Base-by-base conservation (phyloP, 257 asterid genomes). In the Lycium barbarum region DNA sequence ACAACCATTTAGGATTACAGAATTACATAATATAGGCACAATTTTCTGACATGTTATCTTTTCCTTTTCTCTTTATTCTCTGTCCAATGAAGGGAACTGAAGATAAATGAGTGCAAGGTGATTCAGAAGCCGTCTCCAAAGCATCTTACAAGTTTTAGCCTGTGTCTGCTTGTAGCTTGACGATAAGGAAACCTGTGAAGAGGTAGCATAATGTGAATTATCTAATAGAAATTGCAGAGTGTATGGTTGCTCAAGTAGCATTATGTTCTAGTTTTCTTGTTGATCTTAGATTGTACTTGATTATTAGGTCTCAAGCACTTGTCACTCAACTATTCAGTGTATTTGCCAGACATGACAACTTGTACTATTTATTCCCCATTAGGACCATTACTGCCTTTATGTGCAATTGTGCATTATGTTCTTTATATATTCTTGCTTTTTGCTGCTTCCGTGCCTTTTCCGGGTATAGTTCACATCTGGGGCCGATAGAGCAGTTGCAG, bases 181-280 rank as follows among this genome's bases (percentile, higher is more conserved):
- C 20, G 45, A 26, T 5, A 17, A 12, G 51, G 82, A 76, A 51
- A 76, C 82, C 63, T 26, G 47, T 76, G 63, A 76, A 54, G 82
- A 51, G 15, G 47, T 76, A 76, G 81, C 13, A 22, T 22, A 74
- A 49, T 49, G 81, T 47, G 62, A 74, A 74, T 74, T 49, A 74
- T 47, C 1, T 12, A 49, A 47, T 7, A 49, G 63, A 51, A 13
- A 22, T 53, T 49, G 82, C 65, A 7, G 40, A 45, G 11, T 0
- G 6, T 3, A 68, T 68, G 76, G 26, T 36, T 68, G 22, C 49
- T 68, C 22, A 35, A 68, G 82, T 76, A 76, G 45, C 61, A 26
- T 51, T 35, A 26, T 74, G 62, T 49, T 51, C 36, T 74, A 33
- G 62, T 49, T 51, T 26, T 22, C 12, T 74, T 74, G 22, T 49